Evolutionary conservation across 106 monocot genomes (phyloP), one percentile per base, ranked within the genome.

Genomic region (Dendrobium catenatum): DNA sequence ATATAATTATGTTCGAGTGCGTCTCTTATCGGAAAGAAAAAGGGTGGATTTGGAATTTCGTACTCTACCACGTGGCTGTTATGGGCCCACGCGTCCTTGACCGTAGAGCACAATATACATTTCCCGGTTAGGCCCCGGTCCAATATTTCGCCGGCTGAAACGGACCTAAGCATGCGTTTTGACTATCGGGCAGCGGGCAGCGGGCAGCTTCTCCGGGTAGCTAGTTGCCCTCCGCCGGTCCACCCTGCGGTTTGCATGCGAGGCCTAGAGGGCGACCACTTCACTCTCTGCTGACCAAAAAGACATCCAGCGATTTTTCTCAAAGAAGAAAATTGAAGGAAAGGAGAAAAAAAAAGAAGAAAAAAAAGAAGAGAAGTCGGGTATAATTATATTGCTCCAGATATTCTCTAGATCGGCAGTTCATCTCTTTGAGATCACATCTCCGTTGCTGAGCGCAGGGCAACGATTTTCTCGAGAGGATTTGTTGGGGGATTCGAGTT

Each of bases 221-320:
- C 74, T 49, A 19, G 17, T n/a, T 33, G 75, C 77, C 9, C 73
- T 76, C 77, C 49, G 16, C 51, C 77, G 48, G 49, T 54, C 54
- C 54, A 11, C 48, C 31, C 54, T 7, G 29, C 55, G 17, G 24
- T 33, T 27, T 27, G 33, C 29, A 77, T 20, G 31, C 9, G 31
- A 49, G 54, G 29, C 17, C 27, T 13, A 54, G 54, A 77, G 22
- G 42, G 42, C 37, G 47, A 47, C 24, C 77, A 24, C 74, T 20
- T 44, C 42, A 43, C 74, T 44, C n/a, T 43, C n/a, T 74, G 43
- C 43, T 74, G 74, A 77, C 49, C 77, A 49, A 77, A 77, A 77
- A 77, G 82, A 67, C 10, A 66, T 82, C 82, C 82, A 77, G 82
- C 82, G 77, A 82, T 83, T 83, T 82, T 82, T 82, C 77, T 82